These are phyloP conservation scores for Fusarium metavorans DNA, from an alignment of 2,329 filamentous ascomycete genomes.

Conservation along the genomic window DNA sequence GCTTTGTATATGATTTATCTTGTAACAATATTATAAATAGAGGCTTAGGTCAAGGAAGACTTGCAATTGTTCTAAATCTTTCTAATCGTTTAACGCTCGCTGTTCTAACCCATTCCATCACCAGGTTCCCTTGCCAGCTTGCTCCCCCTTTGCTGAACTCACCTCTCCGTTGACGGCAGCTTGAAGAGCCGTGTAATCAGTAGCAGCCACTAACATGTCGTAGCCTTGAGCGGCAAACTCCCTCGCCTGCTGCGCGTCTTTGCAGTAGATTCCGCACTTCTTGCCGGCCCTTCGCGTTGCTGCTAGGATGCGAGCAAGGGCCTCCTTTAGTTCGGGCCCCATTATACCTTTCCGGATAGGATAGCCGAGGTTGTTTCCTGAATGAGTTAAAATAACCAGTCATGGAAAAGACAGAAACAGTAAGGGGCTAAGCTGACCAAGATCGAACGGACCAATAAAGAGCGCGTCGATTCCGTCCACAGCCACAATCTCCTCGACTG, in stretches of 20 bases:
- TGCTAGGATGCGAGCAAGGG: conserved; percentile 66
- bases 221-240: conserved; percentile 66
- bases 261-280: conserved; percentile 71
- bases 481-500: conserved; percentile 69
- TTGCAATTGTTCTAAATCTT: neutral
- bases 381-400: neutral
- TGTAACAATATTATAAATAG: neutral
- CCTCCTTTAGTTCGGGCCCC: conserved; percentile 66
- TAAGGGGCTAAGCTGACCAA: conserved; percentile 53
- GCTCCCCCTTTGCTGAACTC: conserved; percentile 56
- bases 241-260: conserved; percentile 64
- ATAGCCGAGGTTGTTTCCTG: conserved; percentile 68
- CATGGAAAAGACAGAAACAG: neutral
- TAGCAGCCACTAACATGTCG: conserved; percentile 68
- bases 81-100: neutral
- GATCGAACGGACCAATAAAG: conserved; percentile 75
- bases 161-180: conserved; percentile 57
- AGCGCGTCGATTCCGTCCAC: conserved; percentile 71
- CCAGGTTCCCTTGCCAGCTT: neutral
- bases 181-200: conserved; percentile 65
- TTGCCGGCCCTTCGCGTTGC: conserved; percentile 71
- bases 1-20: neutral
- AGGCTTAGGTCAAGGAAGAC: neutral
- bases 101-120: neutral
- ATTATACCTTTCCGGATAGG: conserved; percentile 71